Percentiles rank a stretch among this genome's conserved stretches.
Evolutionary conservation across 2,329 filamentous ascomycete genomes (phyloP).

Genomic region (Fusarium compactum): DNA sequence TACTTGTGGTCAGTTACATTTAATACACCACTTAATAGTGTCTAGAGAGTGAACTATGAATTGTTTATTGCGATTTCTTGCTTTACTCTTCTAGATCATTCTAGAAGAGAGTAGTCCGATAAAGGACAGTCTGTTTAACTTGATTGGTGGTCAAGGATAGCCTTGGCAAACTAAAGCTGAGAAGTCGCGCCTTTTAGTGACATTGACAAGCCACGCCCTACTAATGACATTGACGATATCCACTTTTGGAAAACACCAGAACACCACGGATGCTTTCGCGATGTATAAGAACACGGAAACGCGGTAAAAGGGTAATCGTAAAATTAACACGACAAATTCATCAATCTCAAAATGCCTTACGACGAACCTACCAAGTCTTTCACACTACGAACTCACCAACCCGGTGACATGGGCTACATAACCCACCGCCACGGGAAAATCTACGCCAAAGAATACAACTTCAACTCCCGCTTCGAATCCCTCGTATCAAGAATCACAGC

Average conservation of each 20-base stretch:
- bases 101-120: too few species aligned
- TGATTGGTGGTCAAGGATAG: accelerated
- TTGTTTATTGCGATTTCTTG: too few species aligned
- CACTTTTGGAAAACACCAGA: background rate
- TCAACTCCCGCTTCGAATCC: background rate
- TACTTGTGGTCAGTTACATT: accelerated
- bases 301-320: too few species aligned
- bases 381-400: background rate
- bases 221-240: background rate
- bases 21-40: background rate
- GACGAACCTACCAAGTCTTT: background rate
- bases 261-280: background rate
- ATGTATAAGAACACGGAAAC: background rate
- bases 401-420: constrained; percentile 15
- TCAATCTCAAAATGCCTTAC: background rate
- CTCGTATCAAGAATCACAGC: background rate
- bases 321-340: background rate
- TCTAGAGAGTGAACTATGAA: too few species aligned
- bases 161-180: background rate
- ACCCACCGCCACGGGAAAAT: background rate
- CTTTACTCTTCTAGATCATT: too few species aligned
- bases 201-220: background rate
- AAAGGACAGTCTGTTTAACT: too few species aligned
- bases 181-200: background rate
- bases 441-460: constrained; percentile 3